These are phyloP conservation scores for Spergularia azorica DNA, from an alignment of 179 eudicot species.

Conservation along the genomic window DNA sequence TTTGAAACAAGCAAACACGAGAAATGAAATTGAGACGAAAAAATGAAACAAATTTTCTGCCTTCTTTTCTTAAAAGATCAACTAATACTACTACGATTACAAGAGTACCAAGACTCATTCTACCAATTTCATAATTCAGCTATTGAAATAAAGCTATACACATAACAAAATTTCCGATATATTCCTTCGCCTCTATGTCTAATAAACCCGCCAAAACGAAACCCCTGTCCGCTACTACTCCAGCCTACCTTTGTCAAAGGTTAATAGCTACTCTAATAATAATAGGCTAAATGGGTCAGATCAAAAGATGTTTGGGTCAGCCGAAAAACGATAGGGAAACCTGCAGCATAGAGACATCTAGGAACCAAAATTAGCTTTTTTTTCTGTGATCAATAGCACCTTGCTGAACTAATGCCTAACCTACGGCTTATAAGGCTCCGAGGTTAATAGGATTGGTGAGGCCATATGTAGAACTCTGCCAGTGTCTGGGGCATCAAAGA, in stretches of 20 bases:
- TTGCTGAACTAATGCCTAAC: constrained; percentile 26
- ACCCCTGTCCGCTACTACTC: constrained; percentile 15
- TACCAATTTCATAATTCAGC: constrained; percentile 26
- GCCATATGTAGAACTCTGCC: constrained; percentile 74
- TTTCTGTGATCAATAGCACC: constrained; percentile 33
- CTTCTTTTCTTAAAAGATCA: neutral
- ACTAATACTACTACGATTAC: neutral
- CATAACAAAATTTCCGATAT: constrained; percentile 39
- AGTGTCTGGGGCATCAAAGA: constrained; percentile 50
- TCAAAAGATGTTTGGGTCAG: constrained; percentile 30
- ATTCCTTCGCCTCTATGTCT: constrained; percentile 26
- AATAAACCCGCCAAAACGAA: constrained; percentile 25
- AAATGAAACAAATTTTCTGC: constrained; percentile 16
- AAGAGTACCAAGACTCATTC: constrained; percentile 23
- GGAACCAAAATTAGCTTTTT: constrained; percentile 40
- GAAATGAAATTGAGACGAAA: too few relatives aligned
- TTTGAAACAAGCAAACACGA: too few relatives aligned
- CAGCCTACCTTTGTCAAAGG: constrained; percentile 31
- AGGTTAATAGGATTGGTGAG: constrained; percentile 65
- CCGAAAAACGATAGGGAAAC: constrained; percentile 21
- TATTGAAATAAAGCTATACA: constrained; percentile 41
- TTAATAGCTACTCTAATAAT: constrained; percentile 30
- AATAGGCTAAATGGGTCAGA: constrained; percentile 33
- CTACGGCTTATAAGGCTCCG: neutral
- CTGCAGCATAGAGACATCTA: constrained; percentile 24